Conservation (phyloP, 2,329 filamentous ascomycete species). For the Pyricularia sp. region DNA sequence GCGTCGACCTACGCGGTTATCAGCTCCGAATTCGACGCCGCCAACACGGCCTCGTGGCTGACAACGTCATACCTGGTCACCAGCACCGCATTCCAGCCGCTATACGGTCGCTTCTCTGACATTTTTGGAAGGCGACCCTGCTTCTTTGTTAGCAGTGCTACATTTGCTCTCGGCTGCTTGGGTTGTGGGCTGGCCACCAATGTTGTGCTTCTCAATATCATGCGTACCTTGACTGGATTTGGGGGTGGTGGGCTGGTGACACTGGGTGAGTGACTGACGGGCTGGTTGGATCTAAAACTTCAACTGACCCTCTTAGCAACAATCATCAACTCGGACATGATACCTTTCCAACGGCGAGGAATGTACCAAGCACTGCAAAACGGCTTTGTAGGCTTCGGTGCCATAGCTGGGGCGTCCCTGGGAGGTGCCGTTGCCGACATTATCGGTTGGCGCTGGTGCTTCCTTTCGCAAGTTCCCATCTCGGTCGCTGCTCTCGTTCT, state of each 20-base stretch:
- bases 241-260: conserved; percentile 57
- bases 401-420: conserved; percentile 48
- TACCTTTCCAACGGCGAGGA: conserved; percentile 39
- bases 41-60: conserved; percentile 62
- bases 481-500: conserved; percentile 40
- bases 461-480: conserved; percentile 48
- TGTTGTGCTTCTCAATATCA: conserved; percentile 47
- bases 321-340: conserved; percentile 52
- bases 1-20: conserved; percentile 62
- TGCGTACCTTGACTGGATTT: conserved; percentile 54
- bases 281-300: neutral
- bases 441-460: conserved; percentile 57
- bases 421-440: conserved; percentile 51
- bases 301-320: conserved; percentile 22
- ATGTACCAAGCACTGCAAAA: conserved; percentile 52
- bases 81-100: conserved; percentile 57
- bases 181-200: conserved; percentile 50
- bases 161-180: conserved; percentile 49
- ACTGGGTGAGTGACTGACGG: conserved; percentile 37
- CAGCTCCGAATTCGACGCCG: conserved; percentile 58
- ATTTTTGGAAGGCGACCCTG: conserved; percentile 50
- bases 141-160: conserved; percentile 50
- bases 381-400: conserved; percentile 46
- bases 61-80: conserved; percentile 62
- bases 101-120: conserved; percentile 60